These are phyloP conservation scores for Xanthoconium purpureum DNA, from an alignment of 768 basidiomycete genomes.

Conservation along the genomic window DNA sequence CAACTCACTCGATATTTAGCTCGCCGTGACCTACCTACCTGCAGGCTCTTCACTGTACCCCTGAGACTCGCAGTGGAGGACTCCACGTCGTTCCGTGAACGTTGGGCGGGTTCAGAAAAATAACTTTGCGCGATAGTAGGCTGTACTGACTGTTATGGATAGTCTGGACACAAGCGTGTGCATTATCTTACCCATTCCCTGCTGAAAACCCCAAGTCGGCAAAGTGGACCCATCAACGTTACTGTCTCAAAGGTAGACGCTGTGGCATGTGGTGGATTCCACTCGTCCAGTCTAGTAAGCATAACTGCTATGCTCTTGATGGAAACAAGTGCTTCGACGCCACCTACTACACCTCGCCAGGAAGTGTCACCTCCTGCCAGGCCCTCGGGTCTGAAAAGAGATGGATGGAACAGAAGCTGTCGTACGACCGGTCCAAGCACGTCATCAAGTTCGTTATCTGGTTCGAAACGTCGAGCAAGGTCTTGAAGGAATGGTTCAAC, in stretches of 20 bases:
- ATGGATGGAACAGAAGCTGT: slow-evolving; percentile 59
- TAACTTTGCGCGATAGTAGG: slow-evolving; percentile 73
- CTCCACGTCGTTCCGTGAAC: slow-evolving; percentile 69
- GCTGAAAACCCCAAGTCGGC: slow-evolving; percentile 82
- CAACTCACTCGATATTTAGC: not conserved
- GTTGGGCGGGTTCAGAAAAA: slow-evolving; percentile 82
- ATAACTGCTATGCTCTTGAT: slow-evolving; percentile 81
- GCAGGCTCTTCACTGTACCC: slow-evolving; percentile 80
- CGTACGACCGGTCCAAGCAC: slow-evolving; percentile 75
- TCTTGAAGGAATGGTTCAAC: slow-evolving; percentile 82
- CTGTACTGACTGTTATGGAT: slow-evolving; percentile 38
- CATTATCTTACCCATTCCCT: slow-evolving; percentile 70
- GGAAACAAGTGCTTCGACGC: slow-evolving; percentile 74
- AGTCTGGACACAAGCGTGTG: not conserved
- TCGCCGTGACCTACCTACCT: slow-evolving; percentile 43
- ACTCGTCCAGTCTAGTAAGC: slow-evolving; percentile 72
- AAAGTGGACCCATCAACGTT: slow-evolving; percentile 81
- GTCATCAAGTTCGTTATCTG: slow-evolving; percentile 71
- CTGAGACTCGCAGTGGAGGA: slow-evolving; percentile 82
- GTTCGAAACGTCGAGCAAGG: slow-evolving; percentile 74
- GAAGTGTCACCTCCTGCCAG: slow-evolving; percentile 67
- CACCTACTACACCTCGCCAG: slow-evolving; percentile 86
- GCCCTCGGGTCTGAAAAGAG: slow-evolving; percentile 63
- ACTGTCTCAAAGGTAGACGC: slow-evolving; percentile 59
- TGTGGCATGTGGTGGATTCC: slow-evolving; percentile 62